Evolutionary conservation across 805 yeast genomes (phyloP), one percentile per base, ranked within the genome.

Genomic region (Saccharomycopsis sp.): DNA sequence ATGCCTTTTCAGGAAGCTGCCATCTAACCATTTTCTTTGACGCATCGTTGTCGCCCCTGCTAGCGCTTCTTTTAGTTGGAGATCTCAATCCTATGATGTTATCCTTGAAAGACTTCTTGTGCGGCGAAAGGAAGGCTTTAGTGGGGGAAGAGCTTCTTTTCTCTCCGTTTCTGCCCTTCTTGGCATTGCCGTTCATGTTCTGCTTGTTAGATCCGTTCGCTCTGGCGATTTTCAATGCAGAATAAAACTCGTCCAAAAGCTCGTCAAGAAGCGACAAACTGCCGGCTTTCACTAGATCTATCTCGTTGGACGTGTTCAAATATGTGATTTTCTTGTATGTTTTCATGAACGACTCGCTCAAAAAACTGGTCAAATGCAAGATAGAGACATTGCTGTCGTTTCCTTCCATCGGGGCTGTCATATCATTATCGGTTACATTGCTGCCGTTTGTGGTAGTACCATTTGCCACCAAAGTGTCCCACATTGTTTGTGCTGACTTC

Each of bases 1-100:
- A 50, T 20, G 24, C 53, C 15, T 52, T 51, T 21, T 64, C 64
- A 2, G 76, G 76, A 12, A 73, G 72, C 58, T 74, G 75, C 79
- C 81, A 78, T 61, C 81, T 71, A 1, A 79, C 82, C 58, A 73
- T 77, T 55, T 77, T 77, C n/a, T n/a, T n/a, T n/a, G n/a, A n/a
- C n/a, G n/a, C n/a, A 12, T 67, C 51, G 69, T 72, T 23, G 58
- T 24, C 55, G 40, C 20, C 18, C 7, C 46, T 16, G 14, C 29
- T 54, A 16, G 50, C 54, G 52, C 57, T 52, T 16, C 16, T 44
- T 20, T 44, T 44, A 7, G 21, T 44, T 37, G 60, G 63, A 4
- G 64, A 57, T 52, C 56, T 61, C 20, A 50, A 16, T 14, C 60
- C 55, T 9, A 58, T 57, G 2, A 66, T 64, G 1, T 60, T 29